Percentiles rank a stretch among this genome's conserved stretches.
Conservation (phyloP, 108 stramenopile genomes). For the Seminavis robusta region DNA sequence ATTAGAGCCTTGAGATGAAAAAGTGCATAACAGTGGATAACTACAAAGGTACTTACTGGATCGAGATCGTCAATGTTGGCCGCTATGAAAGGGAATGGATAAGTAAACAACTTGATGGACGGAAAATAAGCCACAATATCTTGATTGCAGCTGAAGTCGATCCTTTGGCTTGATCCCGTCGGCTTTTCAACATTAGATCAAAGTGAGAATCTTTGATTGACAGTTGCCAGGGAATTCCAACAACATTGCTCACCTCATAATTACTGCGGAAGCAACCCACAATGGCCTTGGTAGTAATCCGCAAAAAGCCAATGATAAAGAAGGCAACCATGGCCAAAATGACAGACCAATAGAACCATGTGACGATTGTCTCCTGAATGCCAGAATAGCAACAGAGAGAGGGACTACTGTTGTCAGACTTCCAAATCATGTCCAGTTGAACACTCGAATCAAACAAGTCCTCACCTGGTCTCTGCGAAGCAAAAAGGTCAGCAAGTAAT, state of each 20-base stretch:
- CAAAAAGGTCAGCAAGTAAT: no score
- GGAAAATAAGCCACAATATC: conserved; percentile 67
- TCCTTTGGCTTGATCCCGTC: conserved; percentile 44
- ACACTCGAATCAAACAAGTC: no score
- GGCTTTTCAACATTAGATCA: conserved; percentile 26
- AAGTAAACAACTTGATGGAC: conserved; percentile 43
- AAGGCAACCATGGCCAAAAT: conserved; percentile 29
- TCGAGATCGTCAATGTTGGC: conserved; percentile 69
- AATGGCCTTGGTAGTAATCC: conserved; percentile 13
- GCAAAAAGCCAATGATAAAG: conserved; percentile 40
- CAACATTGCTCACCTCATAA: conserved; percentile 29
- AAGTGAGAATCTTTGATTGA: not conserved
- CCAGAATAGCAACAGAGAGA: not conserved
- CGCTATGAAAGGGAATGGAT: conserved; percentile 63
- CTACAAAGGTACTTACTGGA: no score
- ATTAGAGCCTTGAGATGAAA: no score
- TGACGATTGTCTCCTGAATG: conserved; percentile 23
- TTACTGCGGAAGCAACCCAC: conserved; percentile 35
- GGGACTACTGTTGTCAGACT: no score
- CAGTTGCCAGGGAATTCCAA: not conserved
- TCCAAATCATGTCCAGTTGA: no score
- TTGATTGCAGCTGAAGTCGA: conserved; percentile 61
- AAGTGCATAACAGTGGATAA: no score
- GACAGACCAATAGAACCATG: conserved; percentile 49
- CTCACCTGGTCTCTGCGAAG: no score